These are phyloP conservation scores for Trichoderma virens DNA, from an alignment of 495 filamentous ascomycete genomes.

Conservation along the genomic window DNA sequence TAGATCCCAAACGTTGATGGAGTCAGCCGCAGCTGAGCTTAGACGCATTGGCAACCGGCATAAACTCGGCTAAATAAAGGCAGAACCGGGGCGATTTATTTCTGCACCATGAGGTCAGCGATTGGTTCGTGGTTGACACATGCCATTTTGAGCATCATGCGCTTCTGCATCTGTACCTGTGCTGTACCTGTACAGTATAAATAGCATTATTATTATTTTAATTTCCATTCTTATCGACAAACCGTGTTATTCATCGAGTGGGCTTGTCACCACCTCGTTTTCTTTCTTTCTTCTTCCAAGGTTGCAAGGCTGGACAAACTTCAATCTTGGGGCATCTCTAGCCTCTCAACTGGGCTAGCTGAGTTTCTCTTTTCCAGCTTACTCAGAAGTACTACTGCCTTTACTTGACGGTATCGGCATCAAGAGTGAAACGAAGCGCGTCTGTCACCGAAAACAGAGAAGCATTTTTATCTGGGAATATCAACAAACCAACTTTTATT, in stretches of 20 bases:
- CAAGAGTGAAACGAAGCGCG: not conserved
- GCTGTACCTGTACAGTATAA: no score
- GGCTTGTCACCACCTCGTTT: not conserved
- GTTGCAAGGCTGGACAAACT: not conserved
- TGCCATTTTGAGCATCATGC: not conserved
- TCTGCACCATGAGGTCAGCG: constrained; percentile 10
- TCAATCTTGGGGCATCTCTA: no score
- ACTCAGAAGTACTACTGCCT: not conserved
- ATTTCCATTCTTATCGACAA: no score
- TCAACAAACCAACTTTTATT: not conserved
- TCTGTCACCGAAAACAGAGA: not conserved
- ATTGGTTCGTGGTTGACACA: not conserved
- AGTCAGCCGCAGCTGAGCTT: not conserved
- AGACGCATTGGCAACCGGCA: not conserved
- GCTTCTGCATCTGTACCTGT: not conserved
- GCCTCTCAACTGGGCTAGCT: not conserved
- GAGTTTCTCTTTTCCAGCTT: not conserved
- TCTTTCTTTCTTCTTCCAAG: not conserved
- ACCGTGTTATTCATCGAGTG: no score
- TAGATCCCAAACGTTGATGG: not conserved
- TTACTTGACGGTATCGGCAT: not conserved
- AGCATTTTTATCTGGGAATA: no score
- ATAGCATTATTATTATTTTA: no score
- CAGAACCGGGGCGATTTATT: not conserved
- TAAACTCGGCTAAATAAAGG: not conserved